A percentile compares a stretch with the other conserved stretches of the same genome.
Evolutionary conservation across 768 basidiomycete species (phyloP).

Genomic region (Chalciporus sphaerocephalus): DNA sequence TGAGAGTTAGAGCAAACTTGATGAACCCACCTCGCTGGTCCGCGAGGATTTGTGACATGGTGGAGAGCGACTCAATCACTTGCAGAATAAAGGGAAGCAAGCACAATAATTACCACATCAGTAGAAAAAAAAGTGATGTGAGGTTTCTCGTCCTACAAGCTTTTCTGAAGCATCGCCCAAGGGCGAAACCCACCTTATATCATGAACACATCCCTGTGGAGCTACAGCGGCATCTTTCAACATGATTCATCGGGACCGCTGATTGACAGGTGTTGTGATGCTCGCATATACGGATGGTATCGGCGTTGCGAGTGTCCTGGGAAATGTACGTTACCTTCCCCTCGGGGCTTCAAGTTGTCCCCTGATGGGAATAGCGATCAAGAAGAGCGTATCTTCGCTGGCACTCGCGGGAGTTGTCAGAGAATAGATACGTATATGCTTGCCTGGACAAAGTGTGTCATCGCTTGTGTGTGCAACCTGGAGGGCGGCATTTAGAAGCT

Average conservation of each 20-base stretch:
- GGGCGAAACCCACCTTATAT: not conserved
- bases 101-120: too few relatives aligned
- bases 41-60: not conserved
- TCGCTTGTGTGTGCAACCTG: not conserved
- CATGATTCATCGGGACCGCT: not conserved
- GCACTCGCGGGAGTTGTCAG: slow-evolving; percentile 33
- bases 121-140: not conserved
- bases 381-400: slow-evolving; percentile 81
- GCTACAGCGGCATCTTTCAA: not conserved
- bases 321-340: slow-evolving; percentile 1
- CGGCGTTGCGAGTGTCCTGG: not conserved
- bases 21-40: not conserved
- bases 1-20: not conserved
- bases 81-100: too few relatives aligned
- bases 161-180: not conserved
- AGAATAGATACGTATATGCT: not conserved
- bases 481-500: slow-evolving; percentile 1
- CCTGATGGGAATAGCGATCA: slow-evolving; percentile 16
- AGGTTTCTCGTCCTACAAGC: too few relatives aligned
- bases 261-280: not conserved
- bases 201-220: not conserved
- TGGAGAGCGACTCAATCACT: too few relatives aligned
- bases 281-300: slow-evolving; percentile 6
- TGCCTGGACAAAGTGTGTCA: not conserved
- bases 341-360: slow-evolving; percentile 1